Base-by-base conservation (phyloP, 352 stramenopile species). In the Thalassiosira mediterranea region DNA sequence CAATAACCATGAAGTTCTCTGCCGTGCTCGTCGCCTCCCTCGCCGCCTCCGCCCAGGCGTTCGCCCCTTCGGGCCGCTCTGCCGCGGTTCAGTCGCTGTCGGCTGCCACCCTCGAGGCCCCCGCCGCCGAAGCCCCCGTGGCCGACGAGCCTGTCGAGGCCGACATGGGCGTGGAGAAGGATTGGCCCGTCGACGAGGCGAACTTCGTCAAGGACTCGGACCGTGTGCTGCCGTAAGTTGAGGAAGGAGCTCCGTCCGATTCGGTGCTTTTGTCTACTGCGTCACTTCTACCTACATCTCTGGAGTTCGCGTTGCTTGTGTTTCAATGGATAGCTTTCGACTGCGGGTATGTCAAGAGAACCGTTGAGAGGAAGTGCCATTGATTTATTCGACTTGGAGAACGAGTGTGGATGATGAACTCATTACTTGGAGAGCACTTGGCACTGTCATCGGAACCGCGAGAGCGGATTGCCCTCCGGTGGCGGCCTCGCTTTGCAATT, bases 381-480 rank as follows among this genome's bases (percentile, higher is more conserved):
- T n/a, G n/a, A n/a, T n/a, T n/a, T n/a, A n/a, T n/a, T n/a, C n/a
- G n/a, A n/a, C n/a, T n/a, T n/a, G n/a, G 44, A 53, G 21, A 10
- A 53, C 8, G 17, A 53, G 70, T 65, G 62, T 70, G 65, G 58
- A 64, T 73, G 70, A 79, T 79, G 70, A 79, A 60, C 29, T 47
- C 58, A 7, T 11, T 13, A 29, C 34, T 23, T 64, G 70, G 70
- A 73, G 61, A 79, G 70, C 70, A 44, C 62, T 73, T 69, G 70
- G 48, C 61, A 65, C 29, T 64, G 60, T 73, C 64, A 46, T 64
- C 54, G 70, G 70, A 79, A 79, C 70, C 70, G 70, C 61, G 70
- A 73, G 31, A 79, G 70, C 70, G 70, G 70, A 79, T 79, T 78
- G 70, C 70, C 70, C 70, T 79, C 70, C 70, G 70, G 54, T 49